Evolutionary conservation across 352 stramenopile species (phyloP), one percentile per base, ranked within the genome.

Genomic region (Phytophthora sansomeana): DNA sequence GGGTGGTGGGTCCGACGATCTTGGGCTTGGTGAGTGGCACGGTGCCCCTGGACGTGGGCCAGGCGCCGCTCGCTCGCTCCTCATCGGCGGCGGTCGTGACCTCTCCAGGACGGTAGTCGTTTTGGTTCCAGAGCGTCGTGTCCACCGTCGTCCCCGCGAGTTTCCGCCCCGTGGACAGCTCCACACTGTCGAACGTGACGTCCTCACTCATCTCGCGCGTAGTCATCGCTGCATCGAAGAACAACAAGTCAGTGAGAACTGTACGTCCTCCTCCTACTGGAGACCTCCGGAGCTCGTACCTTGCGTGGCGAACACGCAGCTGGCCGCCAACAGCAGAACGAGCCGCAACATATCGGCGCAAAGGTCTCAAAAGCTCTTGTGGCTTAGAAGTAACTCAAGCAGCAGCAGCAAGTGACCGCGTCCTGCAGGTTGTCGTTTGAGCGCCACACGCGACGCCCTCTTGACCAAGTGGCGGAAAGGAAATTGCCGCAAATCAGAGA

Each of bases 21-120:
- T 11, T 69, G 24, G 17, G 78, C 43, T 8, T 52, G 0, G 55
- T 67, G 30, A 86, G 63, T 13, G 61, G 58, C 19, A 85, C 80
- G 7, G 69, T 80, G 5, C 74, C 80, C 2, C 49, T 72, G 0
- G 77, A 78, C 1, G 57, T 72, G 9, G 83, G 83, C 83, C 83
- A 91, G 26, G 55, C 14, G 3, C 55, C 48, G 4, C 24, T 38
- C 21, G 58, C n/a, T 6, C 63, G 52, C 32, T 85, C 79, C 9
- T 75, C 74, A 0, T 55, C 52, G 29, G 57, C 21, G 3, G 58
- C 49, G n/a, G 44, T 35, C 11, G n/a, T 51, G 7, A 78, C 60
- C 33, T 64, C n/a, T 6, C 55, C 66, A 7, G 70, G 70, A 0
- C 0, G 61, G 32, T 75, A 75, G 3, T 63, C 39, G 21, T 24